Base-by-base conservation (phyloP, 495 filamentous ascomycete species). In the Tricharina praecox region DNA sequence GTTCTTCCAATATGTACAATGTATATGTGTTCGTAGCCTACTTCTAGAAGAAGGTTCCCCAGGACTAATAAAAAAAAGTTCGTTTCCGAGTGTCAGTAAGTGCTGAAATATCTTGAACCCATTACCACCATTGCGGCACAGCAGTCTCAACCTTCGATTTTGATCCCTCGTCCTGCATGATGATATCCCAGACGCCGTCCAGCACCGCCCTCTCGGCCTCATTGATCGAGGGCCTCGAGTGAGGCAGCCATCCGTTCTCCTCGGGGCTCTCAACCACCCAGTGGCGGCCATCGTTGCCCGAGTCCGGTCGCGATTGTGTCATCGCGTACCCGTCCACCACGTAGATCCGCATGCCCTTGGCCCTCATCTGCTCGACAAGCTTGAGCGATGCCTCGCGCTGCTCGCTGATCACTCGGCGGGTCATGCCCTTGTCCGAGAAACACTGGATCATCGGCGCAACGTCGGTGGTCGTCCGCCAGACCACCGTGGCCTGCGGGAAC, bases 381-480 rank as follows among this genome's bases (percentile, higher is more conserved):
- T 45, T 34, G 1, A 55, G 23, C 1, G 49, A 25, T 16, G 49
- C 23, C 32, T 42, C 23, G 10, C 54, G 41, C 49, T 36, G 54
- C 18, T 36, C 23, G 36, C 25, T 44, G 11, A 45, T 47, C 25
- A 23, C 44, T 13, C 20, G 40, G 20, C 48, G 37, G 4, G 53
- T 52, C 46, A 52, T 50, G 0, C 45, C 54, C 13, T 37, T 42
- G 8, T 37, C 44, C 30, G 25, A 52, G n/a, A 47, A 49, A 21
- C 49, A 57, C 20, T 57, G 49, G 18, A 57, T 37, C 33, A 54
- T 47, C 33, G 50, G 54, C 21, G 45, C 53, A 15, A 57, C 53
- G 23, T 50, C 50, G 4, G 52, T 51, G 11, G 44, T 49, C 7
- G 49, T 37, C 19, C 48, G 43, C 8, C 54, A 45, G 7, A 51